Evolutionary conservation across 495 filamentous ascomycete species (phyloP), one percentile per base, ranked within the genome.

Genomic region (Neurospora discreta): DNA sequence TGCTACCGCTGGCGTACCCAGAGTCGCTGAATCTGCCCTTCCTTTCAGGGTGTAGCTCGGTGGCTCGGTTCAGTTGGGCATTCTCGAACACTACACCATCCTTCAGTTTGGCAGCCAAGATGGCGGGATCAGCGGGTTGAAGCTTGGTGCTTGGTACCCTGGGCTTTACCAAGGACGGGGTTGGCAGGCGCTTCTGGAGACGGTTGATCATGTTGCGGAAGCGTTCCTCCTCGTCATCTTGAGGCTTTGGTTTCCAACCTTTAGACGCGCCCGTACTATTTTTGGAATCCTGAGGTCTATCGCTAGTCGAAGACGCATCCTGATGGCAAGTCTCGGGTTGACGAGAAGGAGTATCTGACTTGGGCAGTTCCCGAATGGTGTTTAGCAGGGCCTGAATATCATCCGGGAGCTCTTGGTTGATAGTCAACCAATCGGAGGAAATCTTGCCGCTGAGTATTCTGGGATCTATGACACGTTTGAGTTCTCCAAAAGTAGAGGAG

Each of bases 151-250:
- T 16, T 68, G 20, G 23, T 16, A 39, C 58, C 44, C 18, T 18
- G 26, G 30, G 39, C 18, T 38, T 70, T 30, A 15, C 11, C 69
- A 16, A 20, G 36, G 30, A 70, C 9, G 36, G 71, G n/a, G 30
- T 39, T 39, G 39, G 13, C 38, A 41, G 26, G n/a, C 26, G 23
- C 43, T 70, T 74, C 4, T 75, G 68, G 30, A 79, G 70, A 40
- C 78, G 78, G 18, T 36, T 71, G 18, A 79, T 36, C 72, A 79
- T 26, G 8, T 58, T 69, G 40, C 72, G 72, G 52, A 78, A 79
- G 18, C 78, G 78, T 18, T 8, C 36, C 11, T 73, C 70, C 9
- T 77, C 73, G 36, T 72, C 71, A 16, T 26, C 38, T 15, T 68
- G 41, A 3, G 33, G n/a, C 1, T n/a, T 39, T n/a, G 26, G 39